Evolutionary conservation across 768 basidiomycete genomes (phyloP).

Genomic region (Cystofilobasidium ferigula): DNA sequence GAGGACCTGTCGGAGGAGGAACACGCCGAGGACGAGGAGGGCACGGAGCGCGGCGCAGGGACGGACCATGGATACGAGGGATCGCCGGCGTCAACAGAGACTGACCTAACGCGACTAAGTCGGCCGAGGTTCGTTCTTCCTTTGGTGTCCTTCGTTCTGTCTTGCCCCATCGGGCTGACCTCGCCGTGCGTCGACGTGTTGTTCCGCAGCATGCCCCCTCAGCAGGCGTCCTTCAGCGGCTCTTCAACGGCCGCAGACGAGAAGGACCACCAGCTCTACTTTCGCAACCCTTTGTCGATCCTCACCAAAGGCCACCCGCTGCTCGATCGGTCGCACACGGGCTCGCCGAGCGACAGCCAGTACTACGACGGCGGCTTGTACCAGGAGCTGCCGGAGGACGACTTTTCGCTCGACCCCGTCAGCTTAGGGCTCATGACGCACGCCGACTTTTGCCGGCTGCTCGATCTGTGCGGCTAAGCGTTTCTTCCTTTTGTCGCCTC

Average conservation of each 20-base stretch:
- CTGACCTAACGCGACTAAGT: too few relatives aligned
- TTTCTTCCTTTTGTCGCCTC: not conserved
- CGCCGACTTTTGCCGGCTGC: not conserved
- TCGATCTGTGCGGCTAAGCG: not conserved
- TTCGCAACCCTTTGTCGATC: not conserved
- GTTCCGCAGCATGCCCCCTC: not conserved
- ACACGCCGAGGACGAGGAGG: not conserved
- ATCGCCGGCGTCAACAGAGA: too few relatives aligned
- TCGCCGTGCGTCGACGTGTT: too few relatives aligned
- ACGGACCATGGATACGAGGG: too few relatives aligned
- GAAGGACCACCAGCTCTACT: not conserved
- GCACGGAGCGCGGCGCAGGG: too few relatives aligned
- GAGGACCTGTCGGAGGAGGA: not conserved
- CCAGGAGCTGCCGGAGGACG: not conserved
- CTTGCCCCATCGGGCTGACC: too few relatives aligned
- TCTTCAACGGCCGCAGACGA: not conserved
- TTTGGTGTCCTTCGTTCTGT: too few relatives aligned
- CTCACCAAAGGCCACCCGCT: not conserved
- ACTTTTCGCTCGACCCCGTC: not conserved
- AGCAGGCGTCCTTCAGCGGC: not conserved
- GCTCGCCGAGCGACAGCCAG: not conserved
- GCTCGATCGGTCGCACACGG: not conserved
- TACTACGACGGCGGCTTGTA: conserved; percentile 1
- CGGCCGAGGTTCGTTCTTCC: too few relatives aligned
- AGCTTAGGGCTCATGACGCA: not conserved